Evolutionary conservation across 2,329 filamentous ascomycete species (phyloP).

Genomic region (Nothophaeocryptopus gaeumannii): DNA sequence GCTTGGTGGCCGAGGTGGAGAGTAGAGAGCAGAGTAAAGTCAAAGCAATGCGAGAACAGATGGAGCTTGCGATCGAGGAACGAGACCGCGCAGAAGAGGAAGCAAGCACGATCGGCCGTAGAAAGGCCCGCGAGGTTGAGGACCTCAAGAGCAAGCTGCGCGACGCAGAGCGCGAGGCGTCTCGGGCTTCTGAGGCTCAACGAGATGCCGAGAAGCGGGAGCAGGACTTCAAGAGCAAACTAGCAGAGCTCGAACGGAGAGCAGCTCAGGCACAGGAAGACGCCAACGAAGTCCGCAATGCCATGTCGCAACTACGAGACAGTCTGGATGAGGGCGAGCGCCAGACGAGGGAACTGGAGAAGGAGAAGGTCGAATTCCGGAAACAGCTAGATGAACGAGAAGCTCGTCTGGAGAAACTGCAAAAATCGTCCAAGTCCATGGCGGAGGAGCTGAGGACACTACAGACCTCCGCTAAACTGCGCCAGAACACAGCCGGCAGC

Average conservation of each 20-base stretch:
- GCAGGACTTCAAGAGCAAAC: slow-evolving; percentile 69
- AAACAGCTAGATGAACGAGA: slow-evolving; percentile 19
- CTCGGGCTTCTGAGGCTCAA: slow-evolving; percentile 68
- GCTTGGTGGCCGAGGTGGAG: slow-evolving; percentile 82
- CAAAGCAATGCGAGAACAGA: slow-evolving; percentile 80
- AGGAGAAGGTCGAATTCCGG: slow-evolving; percentile 60
- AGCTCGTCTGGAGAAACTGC: slow-evolving; percentile 34
- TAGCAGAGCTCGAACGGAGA: slow-evolving; percentile 71
- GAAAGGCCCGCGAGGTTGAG: slow-evolving; percentile 78
- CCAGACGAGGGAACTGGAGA: slow-evolving; percentile 78
- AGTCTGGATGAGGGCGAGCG: slow-evolving; percentile 84
- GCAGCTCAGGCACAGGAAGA: slow-evolving; percentile 70
- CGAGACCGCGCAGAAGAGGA: slow-evolving; percentile 91
- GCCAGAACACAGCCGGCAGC: slow-evolving; percentile 38
- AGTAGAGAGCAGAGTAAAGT: slow-evolving; percentile 76
- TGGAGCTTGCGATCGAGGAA: slow-evolving; percentile 91
- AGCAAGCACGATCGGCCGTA: slow-evolving; percentile 70
- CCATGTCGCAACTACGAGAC: slow-evolving; percentile 73
- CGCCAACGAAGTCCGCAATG: slow-evolving; percentile 68
- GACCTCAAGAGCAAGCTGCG: slow-evolving; percentile 76
- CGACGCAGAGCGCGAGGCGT: slow-evolving; percentile 76
- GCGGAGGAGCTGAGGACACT: slow-evolving; percentile 57
- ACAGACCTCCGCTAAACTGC: slow-evolving; percentile 38
- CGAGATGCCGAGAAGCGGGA: slow-evolving; percentile 74
- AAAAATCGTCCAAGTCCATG: slow-evolving; percentile 63